phyloP scores from a whole-genome alignment of 179 eudicot genomes.

The Nepenthes alata region DNA sequence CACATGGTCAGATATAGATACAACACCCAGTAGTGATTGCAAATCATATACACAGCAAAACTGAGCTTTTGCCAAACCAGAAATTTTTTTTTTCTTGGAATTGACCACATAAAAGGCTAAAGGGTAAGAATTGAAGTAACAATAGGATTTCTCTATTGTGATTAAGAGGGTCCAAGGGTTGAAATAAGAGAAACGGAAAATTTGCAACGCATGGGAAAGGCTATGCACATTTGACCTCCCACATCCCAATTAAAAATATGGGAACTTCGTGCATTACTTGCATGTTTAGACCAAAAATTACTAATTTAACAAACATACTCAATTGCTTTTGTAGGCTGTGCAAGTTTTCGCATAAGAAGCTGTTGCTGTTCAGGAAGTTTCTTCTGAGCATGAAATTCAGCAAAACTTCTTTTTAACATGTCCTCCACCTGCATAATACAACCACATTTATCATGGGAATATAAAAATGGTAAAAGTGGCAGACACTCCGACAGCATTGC shows the following conservation, averaged over 20 bases:
- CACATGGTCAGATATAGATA: no score
- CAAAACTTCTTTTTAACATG: slow-evolving; percentile 99
- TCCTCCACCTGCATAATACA: slow-evolving; percentile 71
- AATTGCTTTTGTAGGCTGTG: slow-evolving; percentile 68
- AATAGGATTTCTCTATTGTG: neutral
- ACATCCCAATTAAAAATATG: no score
- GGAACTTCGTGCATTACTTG: no score
- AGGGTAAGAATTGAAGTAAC: no score
- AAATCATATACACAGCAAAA: no score
- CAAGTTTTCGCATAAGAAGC: slow-evolving; percentile 76
- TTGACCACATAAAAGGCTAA: no score
- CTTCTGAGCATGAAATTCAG: slow-evolving; percentile 97
- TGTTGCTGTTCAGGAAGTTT: slow-evolving; percentile 89
- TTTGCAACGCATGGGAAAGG: no score
- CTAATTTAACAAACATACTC: slow-evolving; percentile 41
- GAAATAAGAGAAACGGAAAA: no score
- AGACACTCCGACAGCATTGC: neutral
- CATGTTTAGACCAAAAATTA: neutral
- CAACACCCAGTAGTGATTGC: no score
- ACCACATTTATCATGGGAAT: neutral
- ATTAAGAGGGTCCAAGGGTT: no score
- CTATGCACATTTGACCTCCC: no score
- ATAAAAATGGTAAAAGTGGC: neutral
- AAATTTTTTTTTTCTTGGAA: no score
- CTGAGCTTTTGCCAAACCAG: neutral